Conservation (phyloP, 345 rosid genomes). For the Ricinus communis region DNA sequence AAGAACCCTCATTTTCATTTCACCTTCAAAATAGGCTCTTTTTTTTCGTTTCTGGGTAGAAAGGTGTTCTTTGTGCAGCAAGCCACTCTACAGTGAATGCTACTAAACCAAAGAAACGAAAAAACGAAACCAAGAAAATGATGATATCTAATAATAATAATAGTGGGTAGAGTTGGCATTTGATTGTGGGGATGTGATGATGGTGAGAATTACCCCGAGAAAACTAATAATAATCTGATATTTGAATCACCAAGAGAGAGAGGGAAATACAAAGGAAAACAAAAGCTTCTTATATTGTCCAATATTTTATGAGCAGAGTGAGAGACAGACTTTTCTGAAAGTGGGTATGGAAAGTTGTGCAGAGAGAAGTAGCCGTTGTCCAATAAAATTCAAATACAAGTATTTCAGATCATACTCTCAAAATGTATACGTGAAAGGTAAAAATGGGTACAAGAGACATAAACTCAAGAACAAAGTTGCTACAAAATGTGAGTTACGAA, state of each 20-base stretch:
- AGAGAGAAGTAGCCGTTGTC: constrained; percentile 51
- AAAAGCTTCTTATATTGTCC: not conserved
- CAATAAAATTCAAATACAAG: constrained; percentile 35
- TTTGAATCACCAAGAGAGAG: constrained; percentile 22
- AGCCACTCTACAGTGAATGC: constrained; percentile 11
- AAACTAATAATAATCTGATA: constrained; percentile 35
- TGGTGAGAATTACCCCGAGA: constrained; percentile 13
- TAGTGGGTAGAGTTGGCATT: constrained; percentile 2
- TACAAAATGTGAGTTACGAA: too few species aligned
- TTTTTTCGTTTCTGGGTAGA: not conserved
- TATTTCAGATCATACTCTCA: constrained; percentile 11
- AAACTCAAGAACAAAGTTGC: too few species aligned
- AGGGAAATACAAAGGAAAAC: not conserved
- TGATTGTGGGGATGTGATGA: constrained; percentile 25
- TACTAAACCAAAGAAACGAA: not conserved
- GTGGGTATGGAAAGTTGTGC: constrained; percentile 45
- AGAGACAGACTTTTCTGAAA: constrained; percentile 32
- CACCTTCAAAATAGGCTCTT: constrained; percentile 4
- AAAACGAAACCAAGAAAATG: not conserved
- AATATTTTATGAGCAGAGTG: constrained; percentile 21
- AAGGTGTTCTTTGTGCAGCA: not conserved
- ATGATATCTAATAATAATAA: constrained; percentile 2
- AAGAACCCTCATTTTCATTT: constrained; percentile 35
- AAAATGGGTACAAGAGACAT: too few species aligned
- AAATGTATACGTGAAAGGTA: not conserved